A percentile compares a stretch with the other conserved stretches of the same genome.
These are phyloP conservation scores for Rubia yunnanensis DNA, from an alignment of 257 asterid genomes.

Conservation along the genomic window DNA sequence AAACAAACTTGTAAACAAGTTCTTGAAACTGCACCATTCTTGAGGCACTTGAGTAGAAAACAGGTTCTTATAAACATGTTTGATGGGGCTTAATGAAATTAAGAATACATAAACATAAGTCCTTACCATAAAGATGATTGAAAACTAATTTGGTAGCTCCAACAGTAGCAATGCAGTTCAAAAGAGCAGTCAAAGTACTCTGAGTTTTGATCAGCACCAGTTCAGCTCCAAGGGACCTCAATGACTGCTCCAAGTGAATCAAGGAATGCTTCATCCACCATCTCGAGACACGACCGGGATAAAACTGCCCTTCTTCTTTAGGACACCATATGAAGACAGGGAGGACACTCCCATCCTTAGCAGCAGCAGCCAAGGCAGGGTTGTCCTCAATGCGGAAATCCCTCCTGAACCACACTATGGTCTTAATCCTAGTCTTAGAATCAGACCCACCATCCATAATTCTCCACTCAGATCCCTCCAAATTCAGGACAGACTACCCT, in stretches of 20 bases:
- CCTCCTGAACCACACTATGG: conserved; percentile 92
- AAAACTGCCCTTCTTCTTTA: conserved; percentile 65
- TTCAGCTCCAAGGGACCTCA: conserved; percentile 79
- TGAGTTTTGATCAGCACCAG: conserved; percentile 58
- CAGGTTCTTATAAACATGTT: no score
- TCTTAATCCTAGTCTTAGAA: conserved; percentile 41
- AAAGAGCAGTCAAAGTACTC: conserved; percentile 57
- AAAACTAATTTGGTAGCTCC: conserved; percentile 77
- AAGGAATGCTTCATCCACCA: conserved; percentile 98
- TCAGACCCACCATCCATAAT: conserved; percentile 45
- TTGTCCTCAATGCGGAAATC: conserved; percentile 91
- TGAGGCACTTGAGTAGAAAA: not conserved
- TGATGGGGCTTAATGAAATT: not conserved
- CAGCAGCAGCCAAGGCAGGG: conserved; percentile 88
- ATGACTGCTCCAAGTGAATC: conserved; percentile 53
- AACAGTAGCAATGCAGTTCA: conserved; percentile 46
- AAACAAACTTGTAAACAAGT: not conserved
- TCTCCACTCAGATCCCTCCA: conserved; percentile 13
- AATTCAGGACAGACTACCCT: not conserved
- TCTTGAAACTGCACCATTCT: not conserved
- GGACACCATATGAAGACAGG: conserved; percentile 95
- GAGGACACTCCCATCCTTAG: conserved; percentile 59
- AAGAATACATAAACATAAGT: not conserved
- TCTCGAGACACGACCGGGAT: conserved; percentile 87
- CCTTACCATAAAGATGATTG: conserved; percentile 80